A percentile compares a stretch with the other conserved stretches of the same genome.
These are phyloP conservation scores for Haberlea rhodopensis DNA, from an alignment of 257 asterid genomes.

Conservation along the genomic window DNA sequence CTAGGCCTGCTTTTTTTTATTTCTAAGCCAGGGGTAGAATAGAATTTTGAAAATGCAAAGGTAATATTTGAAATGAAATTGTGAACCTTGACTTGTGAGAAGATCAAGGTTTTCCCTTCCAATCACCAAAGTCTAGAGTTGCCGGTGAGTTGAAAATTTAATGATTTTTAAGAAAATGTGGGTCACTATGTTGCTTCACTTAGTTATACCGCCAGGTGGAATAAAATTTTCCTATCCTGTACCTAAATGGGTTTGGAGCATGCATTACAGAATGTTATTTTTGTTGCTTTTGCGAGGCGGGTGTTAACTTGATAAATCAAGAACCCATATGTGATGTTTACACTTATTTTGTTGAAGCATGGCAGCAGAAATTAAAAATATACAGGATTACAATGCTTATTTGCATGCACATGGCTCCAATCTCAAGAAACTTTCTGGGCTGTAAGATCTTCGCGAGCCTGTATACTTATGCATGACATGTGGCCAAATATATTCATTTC, in stretches of 20 bases:
- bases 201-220: background rate
- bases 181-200: background rate
- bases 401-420: background rate
- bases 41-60: background rate
- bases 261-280: background rate
- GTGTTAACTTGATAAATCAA: too few species aligned
- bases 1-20: background rate
- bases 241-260: too few species aligned
- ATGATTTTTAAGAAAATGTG: background rate
- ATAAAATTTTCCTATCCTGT: background rate
- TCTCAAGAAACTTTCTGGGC: background rate
- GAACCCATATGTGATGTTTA: background rate
- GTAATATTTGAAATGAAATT: background rate
- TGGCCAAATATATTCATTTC: background rate
- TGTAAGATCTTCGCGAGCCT: background rate
- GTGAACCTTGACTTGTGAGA: background rate
- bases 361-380: background rate
- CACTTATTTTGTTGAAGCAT: background rate
- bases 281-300: background rate
- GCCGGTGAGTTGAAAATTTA: background rate
- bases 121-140: background rate
- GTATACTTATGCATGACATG: too few species aligned
- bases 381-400: background rate
- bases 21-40: background rate
- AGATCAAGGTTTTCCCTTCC: background rate